These are phyloP conservation scores for Neospermospora avenae DNA, from an alignment of 2,329 filamentous ascomycete species.

Conservation along the genomic window DNA sequence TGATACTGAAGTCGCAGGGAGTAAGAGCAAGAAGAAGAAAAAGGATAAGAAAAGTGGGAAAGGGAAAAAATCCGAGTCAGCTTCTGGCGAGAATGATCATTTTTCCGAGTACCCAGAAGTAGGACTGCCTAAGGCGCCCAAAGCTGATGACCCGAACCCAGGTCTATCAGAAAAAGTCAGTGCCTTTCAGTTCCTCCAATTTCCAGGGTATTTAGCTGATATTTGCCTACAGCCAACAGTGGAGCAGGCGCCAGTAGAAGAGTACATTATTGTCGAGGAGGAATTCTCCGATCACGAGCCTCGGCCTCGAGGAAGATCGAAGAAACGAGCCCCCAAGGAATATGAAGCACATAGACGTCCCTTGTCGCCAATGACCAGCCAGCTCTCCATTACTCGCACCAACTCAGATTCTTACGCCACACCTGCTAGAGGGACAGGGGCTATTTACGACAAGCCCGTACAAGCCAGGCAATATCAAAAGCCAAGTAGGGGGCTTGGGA, in stretches of 20 bases:
- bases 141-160: background rate
- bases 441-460: background rate
- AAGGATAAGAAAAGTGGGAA: constrained; percentile 10
- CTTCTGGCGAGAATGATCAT: background rate
- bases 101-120: background rate
- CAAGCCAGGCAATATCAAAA: background rate
- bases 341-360: background rate
- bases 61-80: constrained; percentile 6
- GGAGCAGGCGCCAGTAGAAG: constrained; percentile 1
- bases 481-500: background rate
- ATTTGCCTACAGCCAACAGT: background rate
- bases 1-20: constrained; percentile 2
- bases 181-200: background rate
- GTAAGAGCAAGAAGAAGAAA: constrained; percentile 15
- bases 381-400: background rate
- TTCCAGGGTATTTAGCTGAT: background rate
- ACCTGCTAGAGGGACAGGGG: background rate
- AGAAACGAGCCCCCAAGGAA: background rate
- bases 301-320: constrained; percentile 9
- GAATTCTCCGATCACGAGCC: constrained; percentile 13
- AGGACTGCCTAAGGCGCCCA: constrained; percentile 1
- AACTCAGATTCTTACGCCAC: background rate
- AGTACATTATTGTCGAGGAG: constrained; percentile 19
- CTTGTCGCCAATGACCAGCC: background rate
- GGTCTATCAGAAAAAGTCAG: constrained; percentile 9